Conservation (phyloP, 2,329 filamentous ascomycete genomes). For the Bipolaris oryzae region DNA sequence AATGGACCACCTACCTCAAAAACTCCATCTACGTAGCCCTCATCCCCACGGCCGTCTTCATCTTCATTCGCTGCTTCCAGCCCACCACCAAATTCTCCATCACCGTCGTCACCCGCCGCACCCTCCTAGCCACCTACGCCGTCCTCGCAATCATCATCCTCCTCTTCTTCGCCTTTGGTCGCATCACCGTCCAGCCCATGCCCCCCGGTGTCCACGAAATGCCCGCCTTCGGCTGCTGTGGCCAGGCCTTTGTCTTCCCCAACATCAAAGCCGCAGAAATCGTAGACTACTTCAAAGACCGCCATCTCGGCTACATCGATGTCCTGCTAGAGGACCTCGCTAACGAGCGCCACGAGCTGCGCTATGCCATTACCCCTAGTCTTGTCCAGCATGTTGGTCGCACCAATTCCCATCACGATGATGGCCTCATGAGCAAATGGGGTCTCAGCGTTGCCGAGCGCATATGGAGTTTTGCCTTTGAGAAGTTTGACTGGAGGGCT, state of each 20-base stretch:
- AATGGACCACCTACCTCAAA: conserved; percentile 48
- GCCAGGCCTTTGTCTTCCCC: conserved; percentile 54
- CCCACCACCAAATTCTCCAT: conserved; percentile 29
- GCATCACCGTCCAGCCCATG: conserved; percentile 47
- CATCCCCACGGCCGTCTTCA: conserved; percentile 27
- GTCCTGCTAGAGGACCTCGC: conserved; percentile 52
- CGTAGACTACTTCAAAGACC: conserved; percentile 42
- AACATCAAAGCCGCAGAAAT: conserved; percentile 36
- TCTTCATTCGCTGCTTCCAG: conserved; percentile 33
- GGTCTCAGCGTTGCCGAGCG: conserved; percentile 42
- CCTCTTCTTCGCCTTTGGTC: conserved; percentile 52
- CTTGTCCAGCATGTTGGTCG: conserved; percentile 54
- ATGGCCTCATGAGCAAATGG: conserved; percentile 34
- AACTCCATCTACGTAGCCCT: conserved; percentile 38
- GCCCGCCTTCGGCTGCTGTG: conserved; percentile 53
- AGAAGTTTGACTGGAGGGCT: conserved; percentile 35
- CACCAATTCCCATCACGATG: conserved; percentile 48
- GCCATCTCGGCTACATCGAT: conserved; percentile 48
- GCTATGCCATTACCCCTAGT: conserved; percentile 53
- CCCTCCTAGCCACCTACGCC: conserved; percentile 28
- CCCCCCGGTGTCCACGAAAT: conserved; percentile 49
- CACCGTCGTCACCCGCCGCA: conserved; percentile 26
- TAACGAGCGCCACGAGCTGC: conserved; percentile 44
- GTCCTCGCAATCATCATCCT: conserved; percentile 21
- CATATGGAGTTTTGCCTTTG: conserved; percentile 51